Percentiles rank a stretch among this genome's conserved stretches.
Evolutionary conservation across 2,329 filamentous ascomycete species (phyloP).

Genomic region (Botrytis byssoidea): DNA sequence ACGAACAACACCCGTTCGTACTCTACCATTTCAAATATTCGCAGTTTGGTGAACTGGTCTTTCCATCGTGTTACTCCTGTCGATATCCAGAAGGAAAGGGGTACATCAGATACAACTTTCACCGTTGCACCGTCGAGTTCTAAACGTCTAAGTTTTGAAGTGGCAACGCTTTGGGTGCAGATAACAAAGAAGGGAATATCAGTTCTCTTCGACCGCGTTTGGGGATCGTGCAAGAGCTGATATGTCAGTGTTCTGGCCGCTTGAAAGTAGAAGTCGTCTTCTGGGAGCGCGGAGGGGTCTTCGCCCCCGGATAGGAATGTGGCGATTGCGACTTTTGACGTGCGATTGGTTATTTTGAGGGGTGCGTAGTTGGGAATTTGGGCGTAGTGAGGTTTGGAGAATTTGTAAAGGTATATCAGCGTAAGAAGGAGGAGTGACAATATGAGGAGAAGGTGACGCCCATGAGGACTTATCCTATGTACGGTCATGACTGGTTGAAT

Average conservation of each 20-base stretch:
- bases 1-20: constrained; percentile 46
- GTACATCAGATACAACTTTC: constrained; percentile 40
- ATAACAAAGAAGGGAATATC: constrained; percentile 31
- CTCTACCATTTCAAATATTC: constrained; percentile 43
- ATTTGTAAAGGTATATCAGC: neutral
- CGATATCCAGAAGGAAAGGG: constrained; percentile 40
- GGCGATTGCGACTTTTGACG: constrained; percentile 37
- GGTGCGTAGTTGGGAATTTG: constrained; percentile 8
- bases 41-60: constrained; percentile 46
- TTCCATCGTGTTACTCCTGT: constrained; percentile 43
- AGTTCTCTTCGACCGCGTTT: constrained; percentile 38
- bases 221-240: constrained; percentile 43
- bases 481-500: neutral
- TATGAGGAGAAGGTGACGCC: neutral
- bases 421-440: neutral
- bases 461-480: neutral
- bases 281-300: constrained; percentile 22
- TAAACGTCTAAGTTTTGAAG: neutral
- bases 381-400: neutral
- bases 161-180: neutral
- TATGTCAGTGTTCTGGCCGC: constrained; percentile 43
- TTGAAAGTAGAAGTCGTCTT: constrained; percentile 43
- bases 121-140: constrained; percentile 39
- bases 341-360: neutral
- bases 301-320: constrained; percentile 42